Base-by-base conservation (phyloP, 805 yeast genomes). In the Kurtzmaniella cleridarum region DNA sequence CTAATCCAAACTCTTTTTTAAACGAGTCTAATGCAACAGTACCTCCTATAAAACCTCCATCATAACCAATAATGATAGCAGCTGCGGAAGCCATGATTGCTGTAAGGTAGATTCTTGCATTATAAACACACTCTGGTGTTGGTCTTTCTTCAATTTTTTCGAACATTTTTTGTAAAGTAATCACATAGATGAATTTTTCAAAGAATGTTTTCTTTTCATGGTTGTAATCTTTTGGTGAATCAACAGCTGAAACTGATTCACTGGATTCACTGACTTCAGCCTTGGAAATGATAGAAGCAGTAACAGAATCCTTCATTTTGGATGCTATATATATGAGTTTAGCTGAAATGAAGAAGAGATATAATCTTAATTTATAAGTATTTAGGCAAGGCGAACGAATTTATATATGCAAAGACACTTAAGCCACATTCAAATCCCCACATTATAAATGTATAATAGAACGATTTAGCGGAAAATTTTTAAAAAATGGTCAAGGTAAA, bases 31-130 rank as follows among this genome's bases (percentile, higher is more conserved):
- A 49, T 3, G 64, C 61, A 23, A 63, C 65, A 3, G 69, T 61
- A 7, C 69, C 69, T 6, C 71, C 71, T 33, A 65, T 65, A 35
- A 62, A 64, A 3, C 67, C 69, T 5, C 67, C 63, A 40, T 65
- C 71, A 40, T 65, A 65, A 7, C 71, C 71, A 35, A 64, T 62
- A 35, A 65, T 61, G 37, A 64, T 60, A 28, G 69, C 67, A 3
- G 69, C 69, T 8, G 64, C 59, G 6, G 66, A 57, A 2, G 69
- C 64, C 47, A 60, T 54, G 27, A 63, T 39, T 4, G 69, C 65
- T 11, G 69, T 64, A 30, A 53, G 49, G 43, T 62, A 62, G 14
- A 60, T 49, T 35, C 62, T 44, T 46, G 46, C 51, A 46, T 65
- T 64, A 48, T 65, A 65, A 2, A 65, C 67, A 42, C 57, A 56